Evolutionary conservation across 129 eudicot genomes (phyloP).

Genomic region (Flaveria sonorensis): DNA sequence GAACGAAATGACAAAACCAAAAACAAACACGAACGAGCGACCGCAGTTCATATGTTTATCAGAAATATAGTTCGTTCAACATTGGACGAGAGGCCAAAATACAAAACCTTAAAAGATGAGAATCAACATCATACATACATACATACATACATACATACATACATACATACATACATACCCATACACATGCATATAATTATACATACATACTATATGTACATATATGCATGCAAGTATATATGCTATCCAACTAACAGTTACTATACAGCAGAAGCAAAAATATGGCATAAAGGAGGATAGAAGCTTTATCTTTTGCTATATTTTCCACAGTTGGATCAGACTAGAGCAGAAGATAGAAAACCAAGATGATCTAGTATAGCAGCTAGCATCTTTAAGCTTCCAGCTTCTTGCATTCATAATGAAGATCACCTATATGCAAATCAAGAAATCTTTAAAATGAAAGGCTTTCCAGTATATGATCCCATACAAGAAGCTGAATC

Average conservation of each 20-base stretch:
- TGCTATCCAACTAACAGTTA: slow-evolving; percentile 26
- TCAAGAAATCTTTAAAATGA: slow-evolving; percentile 23
- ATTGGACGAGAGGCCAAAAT: not conserved
- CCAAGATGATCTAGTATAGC: slow-evolving; percentile 22
- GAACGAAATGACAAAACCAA: not conserved
- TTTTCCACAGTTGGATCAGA: slow-evolving; percentile 32
- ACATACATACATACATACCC: not conserved
- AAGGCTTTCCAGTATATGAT: slow-evolving; percentile 12
- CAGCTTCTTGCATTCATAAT: slow-evolving; percentile 24
- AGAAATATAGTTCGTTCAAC: not conserved
- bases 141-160: not conserved
- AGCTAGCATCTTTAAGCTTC: slow-evolving; percentile 26
- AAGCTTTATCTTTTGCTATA: slow-evolving; percentile 22
- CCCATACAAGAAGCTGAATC: not conserved
- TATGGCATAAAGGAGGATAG: slow-evolving; percentile 35
- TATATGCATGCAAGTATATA: slow-evolving; percentile 19
- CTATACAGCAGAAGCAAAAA: slow-evolving; percentile 50
- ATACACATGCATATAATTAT: not conserved
- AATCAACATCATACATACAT: not conserved
- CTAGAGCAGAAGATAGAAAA: slow-evolving; percentile 9
- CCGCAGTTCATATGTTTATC: not conserved
- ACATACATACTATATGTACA: not conserved
- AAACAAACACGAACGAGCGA: not conserved
- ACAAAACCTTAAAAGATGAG: slow-evolving; percentile 1
- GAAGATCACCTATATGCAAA: slow-evolving; percentile 15